These are phyloP conservation scores for Acer saccharum DNA, from an alignment of 345 rosid species.

Conservation along the genomic window DNA sequence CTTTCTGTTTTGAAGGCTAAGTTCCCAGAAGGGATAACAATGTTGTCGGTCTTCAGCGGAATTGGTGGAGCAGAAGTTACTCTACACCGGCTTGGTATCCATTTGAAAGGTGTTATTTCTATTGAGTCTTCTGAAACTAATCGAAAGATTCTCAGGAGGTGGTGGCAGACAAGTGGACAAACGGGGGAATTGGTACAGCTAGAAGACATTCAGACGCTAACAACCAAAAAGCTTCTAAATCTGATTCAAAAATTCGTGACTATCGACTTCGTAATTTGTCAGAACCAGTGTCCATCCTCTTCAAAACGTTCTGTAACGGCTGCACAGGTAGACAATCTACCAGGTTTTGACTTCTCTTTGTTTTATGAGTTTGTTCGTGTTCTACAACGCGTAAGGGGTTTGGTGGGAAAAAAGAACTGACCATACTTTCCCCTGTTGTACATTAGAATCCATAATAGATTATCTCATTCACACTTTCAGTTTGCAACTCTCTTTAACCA, in stretches of 20 bases:
- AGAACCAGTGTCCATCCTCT: constrained; percentile 52
- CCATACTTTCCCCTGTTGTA: not conserved
- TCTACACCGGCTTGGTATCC: constrained; percentile 69
- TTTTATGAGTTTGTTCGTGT: constrained; percentile 81
- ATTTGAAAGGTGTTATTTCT: constrained; percentile 65
- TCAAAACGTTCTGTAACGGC: constrained; percentile 25
- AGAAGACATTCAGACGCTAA: constrained; percentile 63
- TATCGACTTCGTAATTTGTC: constrained; percentile 75
- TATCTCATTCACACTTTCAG: not conserved
- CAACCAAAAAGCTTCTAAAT: constrained; percentile 51
- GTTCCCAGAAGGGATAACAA: constrained; percentile 68
- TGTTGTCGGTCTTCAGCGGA: constrained; percentile 77
- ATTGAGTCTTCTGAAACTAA: constrained; percentile 62
- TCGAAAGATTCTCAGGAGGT: constrained; percentile 57
- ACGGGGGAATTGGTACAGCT: constrained; percentile 77
- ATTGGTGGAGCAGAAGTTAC: constrained; percentile 80
- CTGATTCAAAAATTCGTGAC: constrained; percentile 54
- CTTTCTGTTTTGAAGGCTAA: constrained; percentile 73
- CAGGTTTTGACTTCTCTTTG: constrained; percentile 57
- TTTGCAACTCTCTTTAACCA: not conserved
- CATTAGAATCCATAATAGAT: constrained; percentile 3
- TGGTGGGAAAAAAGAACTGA: constrained; percentile 40
- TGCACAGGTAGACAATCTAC: constrained; percentile 15
- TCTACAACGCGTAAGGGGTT: constrained; percentile 58
- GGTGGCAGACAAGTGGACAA: constrained; percentile 79